Evolutionary conservation across 2,329 filamentous ascomycete genomes (phyloP), one percentile per base, ranked within the genome.

Genomic region (Dactylellina leptospora): DNA sequence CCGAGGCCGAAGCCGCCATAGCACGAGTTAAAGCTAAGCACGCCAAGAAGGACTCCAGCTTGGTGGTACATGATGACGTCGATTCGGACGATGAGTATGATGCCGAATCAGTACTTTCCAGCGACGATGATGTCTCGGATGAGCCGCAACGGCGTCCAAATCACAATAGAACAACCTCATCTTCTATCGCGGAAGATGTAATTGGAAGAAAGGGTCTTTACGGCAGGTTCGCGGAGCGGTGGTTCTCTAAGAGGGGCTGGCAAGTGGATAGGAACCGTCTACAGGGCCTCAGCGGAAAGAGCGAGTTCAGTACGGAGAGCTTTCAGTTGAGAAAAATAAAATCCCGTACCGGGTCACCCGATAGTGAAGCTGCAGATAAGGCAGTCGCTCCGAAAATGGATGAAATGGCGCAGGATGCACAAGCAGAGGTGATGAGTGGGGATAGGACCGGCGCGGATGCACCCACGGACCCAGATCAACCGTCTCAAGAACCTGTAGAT

Each of bases 241-340:
- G 95, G 95, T 95, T 97, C 78, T 95, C 91, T 44, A 88, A 86
- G 74, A 89, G 87, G 73, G 92, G 91, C 0, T 93, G 92, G 90
- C 88, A 87, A 56, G 82, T 87, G 71, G 89, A 90, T 71, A 87
- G 87, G 75, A 86, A 87, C 76, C 84, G 88, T 23, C 85, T 85
- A 51, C 85, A 92, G 77, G 90, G 90, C 3, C 82, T 93, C 79
- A 90, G 86, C 75, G 79, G 82, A 9, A 79, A 82, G 48, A 82
- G 84, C 42, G 78, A 84, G 18, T 78, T 81, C 3, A 42, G 69
- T 18, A 53, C 59, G 11, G 68, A 72, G 53, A 63, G 36, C n/a
- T 64, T 64, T 54, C 59, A 28, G 22, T 78, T 79, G 4, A 75
- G 77, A 28, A 79, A 79, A 74, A 78, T 79, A 54, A 78, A 76